Percentiles rank a stretch among this genome's conserved stretches.
These are phyloP conservation scores for Monascus purpureus DNA, from an alignment of 495 filamentous ascomycete species.

Conservation along the genomic window DNA sequence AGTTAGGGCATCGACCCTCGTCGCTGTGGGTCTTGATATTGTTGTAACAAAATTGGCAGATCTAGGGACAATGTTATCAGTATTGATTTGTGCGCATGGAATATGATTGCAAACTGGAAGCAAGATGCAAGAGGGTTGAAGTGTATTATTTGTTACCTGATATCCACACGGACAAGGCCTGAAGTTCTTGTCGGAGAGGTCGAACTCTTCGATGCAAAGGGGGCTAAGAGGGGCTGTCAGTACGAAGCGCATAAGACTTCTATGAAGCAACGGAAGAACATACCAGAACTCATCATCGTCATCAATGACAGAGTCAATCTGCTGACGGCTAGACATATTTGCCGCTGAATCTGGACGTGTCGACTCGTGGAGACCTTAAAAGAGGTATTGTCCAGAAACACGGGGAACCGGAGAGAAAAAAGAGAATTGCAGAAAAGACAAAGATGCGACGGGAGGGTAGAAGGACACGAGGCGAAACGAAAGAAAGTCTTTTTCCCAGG, in stretches of 20 bases:
- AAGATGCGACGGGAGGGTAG: background rate
- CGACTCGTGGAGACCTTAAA: background rate
- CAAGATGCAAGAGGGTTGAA: too few species aligned
- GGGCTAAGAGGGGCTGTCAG: conserved; percentile 53
- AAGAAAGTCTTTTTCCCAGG: background rate
- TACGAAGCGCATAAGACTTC: too few species aligned
- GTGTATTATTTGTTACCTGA: too few species aligned
- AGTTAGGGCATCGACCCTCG: conserved; percentile 92
- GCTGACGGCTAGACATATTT: conserved; percentile 47
- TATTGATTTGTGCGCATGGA: conserved; percentile 1
- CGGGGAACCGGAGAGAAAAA: background rate
- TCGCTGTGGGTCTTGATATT: conserved; percentile 87
- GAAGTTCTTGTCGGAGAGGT: conserved; percentile 94
- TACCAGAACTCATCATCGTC: conserved; percentile 92
- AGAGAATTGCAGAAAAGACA: background rate
- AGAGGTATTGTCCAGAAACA: background rate
- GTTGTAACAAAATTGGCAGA: conserved; percentile 99
- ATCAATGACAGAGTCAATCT: conserved; percentile 93
- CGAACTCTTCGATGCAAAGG: conserved; percentile 97
- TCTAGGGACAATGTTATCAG: conserved; percentile 33
- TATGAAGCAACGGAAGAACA: too few species aligned
- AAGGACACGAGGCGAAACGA: background rate
- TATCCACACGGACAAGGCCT: conserved; percentile 96
- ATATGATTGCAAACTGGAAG: too few species aligned
- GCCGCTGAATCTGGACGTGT: conserved; percentile 8